A percentile compares a stretch with the other conserved stretches of the same genome.
Evolutionary conservation across 805 yeast genomes (phyloP).

Genomic region (Yamadazyma endophytica): DNA sequence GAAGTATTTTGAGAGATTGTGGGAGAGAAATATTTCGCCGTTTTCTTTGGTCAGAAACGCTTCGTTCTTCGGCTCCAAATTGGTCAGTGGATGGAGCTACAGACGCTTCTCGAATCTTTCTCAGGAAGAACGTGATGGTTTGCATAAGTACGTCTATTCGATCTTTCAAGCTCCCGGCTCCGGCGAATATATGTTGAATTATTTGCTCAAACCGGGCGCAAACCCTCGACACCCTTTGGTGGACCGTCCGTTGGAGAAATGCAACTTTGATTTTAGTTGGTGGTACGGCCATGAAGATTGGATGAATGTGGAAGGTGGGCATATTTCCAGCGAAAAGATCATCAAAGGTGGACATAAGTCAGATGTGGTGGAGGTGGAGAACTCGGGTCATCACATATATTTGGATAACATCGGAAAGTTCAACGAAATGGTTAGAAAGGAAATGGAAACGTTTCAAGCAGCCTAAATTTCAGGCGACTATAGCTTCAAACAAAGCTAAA

Average conservation of each 20-base stretch:
- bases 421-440: conserved; percentile 45
- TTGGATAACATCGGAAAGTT: conserved; percentile 59
- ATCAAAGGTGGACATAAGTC: conserved; percentile 15
- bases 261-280: conserved; percentile 70
- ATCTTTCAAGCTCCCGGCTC: conserved; percentile 86
- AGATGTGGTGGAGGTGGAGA: conserved; percentile 39
- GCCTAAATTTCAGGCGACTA: not conserved
- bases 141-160: conserved; percentile 78
- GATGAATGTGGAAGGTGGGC: conserved; percentile 55
- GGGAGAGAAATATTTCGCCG: conserved; percentile 89
- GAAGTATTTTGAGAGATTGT: conserved; percentile 68
- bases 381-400: conserved; percentile 78
- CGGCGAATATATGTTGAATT: conserved; percentile 88
- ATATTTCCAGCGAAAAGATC: conserved; percentile 31
- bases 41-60: conserved; percentile 72
- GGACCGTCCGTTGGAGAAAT: conserved; percentile 44
- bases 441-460: conserved; percentile 38
- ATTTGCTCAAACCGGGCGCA: conserved; percentile 86
- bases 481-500: not conserved
- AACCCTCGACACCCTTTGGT: conserved; percentile 73
- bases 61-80: conserved; percentile 78
- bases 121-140: conserved; percentile 39
- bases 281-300: conserved; percentile 75
- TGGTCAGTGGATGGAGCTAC: conserved; percentile 87
- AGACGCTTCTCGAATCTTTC: conserved; percentile 68